Percentiles rank a stretch among this genome's conserved stretches.
Conservation (phyloP, 2,329 filamentous ascomycete genomes). For the Penicillium sp. region DNA sequence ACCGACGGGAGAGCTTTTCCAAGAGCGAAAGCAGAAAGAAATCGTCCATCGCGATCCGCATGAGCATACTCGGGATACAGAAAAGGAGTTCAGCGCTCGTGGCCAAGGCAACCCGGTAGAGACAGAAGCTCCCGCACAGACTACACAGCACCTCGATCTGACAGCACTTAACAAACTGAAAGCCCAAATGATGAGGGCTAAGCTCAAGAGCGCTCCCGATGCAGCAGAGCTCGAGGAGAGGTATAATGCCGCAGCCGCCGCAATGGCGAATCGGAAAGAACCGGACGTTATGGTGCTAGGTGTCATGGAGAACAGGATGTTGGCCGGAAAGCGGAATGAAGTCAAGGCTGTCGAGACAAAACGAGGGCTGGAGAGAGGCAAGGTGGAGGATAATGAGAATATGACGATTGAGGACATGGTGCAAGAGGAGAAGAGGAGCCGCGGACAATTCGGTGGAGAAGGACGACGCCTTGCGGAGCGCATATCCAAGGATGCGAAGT, state of each 20-base stretch:
- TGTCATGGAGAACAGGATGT: constrained; percentile 86
- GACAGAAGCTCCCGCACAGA: constrained; percentile 56
- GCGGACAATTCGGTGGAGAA: constrained; percentile 77
- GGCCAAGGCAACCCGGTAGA: constrained; percentile 64
- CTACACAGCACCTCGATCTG: constrained; percentile 67
- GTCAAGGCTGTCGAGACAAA: constrained; percentile 79
- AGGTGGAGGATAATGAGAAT: constrained; percentile 88
- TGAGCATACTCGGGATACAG: constrained; percentile 37
- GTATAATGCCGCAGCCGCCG: constrained; percentile 76
- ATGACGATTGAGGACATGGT: constrained; percentile 99
- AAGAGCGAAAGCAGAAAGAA: constrained; percentile 71
- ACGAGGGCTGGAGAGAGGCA: constrained; percentile 80
- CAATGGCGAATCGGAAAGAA: constrained; percentile 62
- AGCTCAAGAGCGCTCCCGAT: constrained; percentile 77
- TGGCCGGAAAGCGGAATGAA: constrained; percentile 76
- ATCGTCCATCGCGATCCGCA: constrained; percentile 50
- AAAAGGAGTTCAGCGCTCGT: constrained; percentile 42
- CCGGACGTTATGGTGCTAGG: constrained; percentile 78
- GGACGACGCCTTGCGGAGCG: constrained; percentile 83
- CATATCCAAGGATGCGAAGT: constrained; percentile 91
- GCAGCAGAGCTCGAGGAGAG: constrained; percentile 77
- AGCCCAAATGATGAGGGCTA: constrained; percentile 95
- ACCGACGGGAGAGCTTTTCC: constrained; percentile 83
- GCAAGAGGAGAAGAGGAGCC: constrained; percentile 86
- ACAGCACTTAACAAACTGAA: constrained; percentile 86